phyloP scores from a whole-genome alignment of 2,329 filamentous ascomycete species.

The Leptodontidium sp. region DNA sequence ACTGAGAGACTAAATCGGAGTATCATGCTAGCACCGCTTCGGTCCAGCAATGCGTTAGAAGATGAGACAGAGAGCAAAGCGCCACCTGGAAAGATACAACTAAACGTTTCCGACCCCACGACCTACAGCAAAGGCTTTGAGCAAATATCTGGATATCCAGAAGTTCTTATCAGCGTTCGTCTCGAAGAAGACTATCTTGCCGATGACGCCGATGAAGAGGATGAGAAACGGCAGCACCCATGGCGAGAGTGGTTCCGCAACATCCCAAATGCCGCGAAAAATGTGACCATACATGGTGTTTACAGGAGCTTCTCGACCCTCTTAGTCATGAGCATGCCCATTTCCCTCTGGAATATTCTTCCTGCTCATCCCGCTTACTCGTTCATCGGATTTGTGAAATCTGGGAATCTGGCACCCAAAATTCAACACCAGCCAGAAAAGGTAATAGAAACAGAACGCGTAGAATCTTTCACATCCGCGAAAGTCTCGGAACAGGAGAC shows the following conservation, averaged over 20 bases:
- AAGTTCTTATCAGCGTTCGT: conserved; percentile 20
- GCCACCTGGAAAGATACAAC: neutral
- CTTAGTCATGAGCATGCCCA: conserved; percentile 16
- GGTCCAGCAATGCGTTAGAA: neutral
- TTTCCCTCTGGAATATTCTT: conserved; percentile 23
- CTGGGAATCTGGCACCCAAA: neutral
- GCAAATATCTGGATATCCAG: neutral
- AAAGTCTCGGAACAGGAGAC: no score
- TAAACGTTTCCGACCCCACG: neutral
- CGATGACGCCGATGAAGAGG: neutral
- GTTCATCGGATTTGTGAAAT: conserved; percentile 12
- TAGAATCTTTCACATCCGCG: neutral
- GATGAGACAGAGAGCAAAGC: neutral
- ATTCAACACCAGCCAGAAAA: neutral
- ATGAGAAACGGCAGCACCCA: neutral
- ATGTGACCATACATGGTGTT: conserved; percentile 14
- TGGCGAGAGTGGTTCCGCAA: conserved; percentile 19
- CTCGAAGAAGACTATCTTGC: conserved; percentile 15
- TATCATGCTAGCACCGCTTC: conserved; percentile 21
- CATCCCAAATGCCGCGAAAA: conserved; percentile 14
- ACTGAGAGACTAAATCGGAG: conserved; percentile 16
- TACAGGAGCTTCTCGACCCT: conserved; percentile 22
- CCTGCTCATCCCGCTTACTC: conserved; percentile 21
- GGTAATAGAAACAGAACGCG: neutral
- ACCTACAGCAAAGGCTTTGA: neutral